Evolutionary conservation across 169 alveolate genomes (phyloP), one percentile per base, ranked within the genome.

Genomic region (Plasmodium adleri): DNA sequence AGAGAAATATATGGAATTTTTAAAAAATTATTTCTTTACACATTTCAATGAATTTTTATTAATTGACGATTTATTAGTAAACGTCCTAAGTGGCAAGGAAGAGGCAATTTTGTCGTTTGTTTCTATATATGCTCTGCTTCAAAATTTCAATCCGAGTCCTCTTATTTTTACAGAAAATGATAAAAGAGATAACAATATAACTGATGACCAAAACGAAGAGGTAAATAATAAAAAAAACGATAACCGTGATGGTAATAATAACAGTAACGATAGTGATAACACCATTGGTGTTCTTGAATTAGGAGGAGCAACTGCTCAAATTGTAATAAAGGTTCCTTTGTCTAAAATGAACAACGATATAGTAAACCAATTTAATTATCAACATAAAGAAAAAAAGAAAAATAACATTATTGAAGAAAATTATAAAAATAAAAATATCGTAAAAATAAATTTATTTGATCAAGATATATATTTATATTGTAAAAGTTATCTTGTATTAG

Each of bases 251-350:
- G 1, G 12, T 12, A n/a, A 56, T 15, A 13, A 3, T 17, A 12
- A 56, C 9, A 13, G n/a, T 6, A 66, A 78, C 1, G 71, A 74
- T 0, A 28, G 28, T 12, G 26, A 86, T 13, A 71, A 86, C 43
- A 59, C 26, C n/a, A 86, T 72, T 10, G 92, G 88, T 0, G 92
- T 86, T 1, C 68, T 88, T 9, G 93, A 88, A 72, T 17, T 73
- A 49, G 93, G 93, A 0, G 93, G 93, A 3, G 93, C 93, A n/a
- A 58, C 93, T 1, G 93, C 90, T 17, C 93, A 88, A 68, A 75
- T 88, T 10, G 73, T 88, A 0, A 60, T 76, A 5, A 66, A 75
- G 66, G 20, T 88, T 4, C 93, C 93, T 0, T 1, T 47, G n/a
- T 88, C 92, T 43, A 72, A 86, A 47, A 86, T 86, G 88, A 60